Evolutionary conservation across 1,284 basidiomycete genomes (phyloP), one percentile per base, ranked within the genome.

Genomic region (Pseudozyma thailandica): DNA sequence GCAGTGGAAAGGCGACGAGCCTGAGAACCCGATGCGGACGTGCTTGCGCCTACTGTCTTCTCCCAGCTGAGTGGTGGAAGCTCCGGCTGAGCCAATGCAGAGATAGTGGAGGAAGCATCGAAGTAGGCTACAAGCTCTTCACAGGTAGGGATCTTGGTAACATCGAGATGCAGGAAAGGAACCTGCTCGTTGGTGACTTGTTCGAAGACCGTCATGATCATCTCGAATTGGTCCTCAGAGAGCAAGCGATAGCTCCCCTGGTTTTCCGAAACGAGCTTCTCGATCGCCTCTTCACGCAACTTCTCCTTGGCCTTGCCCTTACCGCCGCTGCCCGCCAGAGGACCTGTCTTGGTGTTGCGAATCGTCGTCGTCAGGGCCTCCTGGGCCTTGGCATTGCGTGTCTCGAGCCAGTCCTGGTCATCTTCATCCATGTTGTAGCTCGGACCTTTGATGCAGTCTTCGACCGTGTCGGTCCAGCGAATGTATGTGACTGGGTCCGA

Each of bases 391-490:
- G 91, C 90, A 77, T 98, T 98, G 82, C 93, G 93, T 83, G 89
- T 90, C 68, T 91, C 90, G 35, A 98, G 88, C 94, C 95, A 98
- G 57, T 91, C 90, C 75, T 91, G 89, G 84, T 98, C 96, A 35
- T 92, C 91, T 83, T 98, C 96, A 80, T 98, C 96, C 90, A 98
- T 91, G 75, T 90, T 92, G 83, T 98, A 98, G 5, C 89, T 88
- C 80, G 90, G 92, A 4, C 86, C 86, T 20, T 58, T 41, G 51
- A 59, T 82, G 1, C 89, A 89, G 77, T 97, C 93, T 80, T 99
- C 96, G 68, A 92, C 89, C 2, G 92, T 93, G 75, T 92, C 89
- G 9, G 93, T 94, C 46, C 89, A 92, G 64, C 90, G 89, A 61
- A 96, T 87, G 83, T 93, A 95, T 0, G 90, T 88, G 39, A 87